phyloP scores from a whole-genome alignment of 208 protist genomes.

The Balamuthia mandrillaris region DNA sequence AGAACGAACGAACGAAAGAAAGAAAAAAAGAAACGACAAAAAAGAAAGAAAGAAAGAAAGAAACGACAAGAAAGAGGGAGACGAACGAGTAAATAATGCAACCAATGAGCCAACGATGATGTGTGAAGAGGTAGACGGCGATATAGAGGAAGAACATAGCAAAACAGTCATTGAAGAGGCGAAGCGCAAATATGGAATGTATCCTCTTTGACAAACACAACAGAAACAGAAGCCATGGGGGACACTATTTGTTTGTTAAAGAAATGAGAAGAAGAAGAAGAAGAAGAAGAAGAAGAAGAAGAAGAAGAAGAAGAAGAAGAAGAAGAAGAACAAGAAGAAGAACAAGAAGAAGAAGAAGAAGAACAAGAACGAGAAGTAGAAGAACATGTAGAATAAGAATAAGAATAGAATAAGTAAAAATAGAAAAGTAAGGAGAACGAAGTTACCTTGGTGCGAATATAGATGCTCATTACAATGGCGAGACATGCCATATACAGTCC shows the following conservation, averaged over 20 bases:
- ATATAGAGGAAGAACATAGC: constrained; percentile 69
- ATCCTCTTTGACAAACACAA: constrained; percentile 65
- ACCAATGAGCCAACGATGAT: constrained; percentile 24
- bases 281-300: neutral
- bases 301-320: neutral
- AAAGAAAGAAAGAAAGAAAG: neutral
- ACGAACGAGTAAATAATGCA: neutral
- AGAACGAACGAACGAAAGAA: no score
- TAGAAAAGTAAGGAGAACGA: no score
- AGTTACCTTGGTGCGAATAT: constrained; percentile 34
- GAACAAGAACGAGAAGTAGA: no score
- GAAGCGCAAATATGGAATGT: constrained; percentile 74
- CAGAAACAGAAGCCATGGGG: constrained; percentile 55
- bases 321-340: neutral
- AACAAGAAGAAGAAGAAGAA: neutral
- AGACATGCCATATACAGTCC: constrained; percentile 58
- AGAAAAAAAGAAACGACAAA: neutral
- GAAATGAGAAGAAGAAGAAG: no score
- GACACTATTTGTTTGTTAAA: constrained; percentile 35
- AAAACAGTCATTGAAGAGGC: constrained; percentile 80
- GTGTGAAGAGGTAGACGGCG: constrained; percentile 47
- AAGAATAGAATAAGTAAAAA: no score
- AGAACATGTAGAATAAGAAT: no score
- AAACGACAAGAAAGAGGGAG: no score
- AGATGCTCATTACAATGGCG: constrained; percentile 63